Evolutionary conservation across 2,329 filamentous ascomycete genomes (phyloP), one percentile per base, ranked within the genome.

Genomic region (Fusarium sp.): DNA sequence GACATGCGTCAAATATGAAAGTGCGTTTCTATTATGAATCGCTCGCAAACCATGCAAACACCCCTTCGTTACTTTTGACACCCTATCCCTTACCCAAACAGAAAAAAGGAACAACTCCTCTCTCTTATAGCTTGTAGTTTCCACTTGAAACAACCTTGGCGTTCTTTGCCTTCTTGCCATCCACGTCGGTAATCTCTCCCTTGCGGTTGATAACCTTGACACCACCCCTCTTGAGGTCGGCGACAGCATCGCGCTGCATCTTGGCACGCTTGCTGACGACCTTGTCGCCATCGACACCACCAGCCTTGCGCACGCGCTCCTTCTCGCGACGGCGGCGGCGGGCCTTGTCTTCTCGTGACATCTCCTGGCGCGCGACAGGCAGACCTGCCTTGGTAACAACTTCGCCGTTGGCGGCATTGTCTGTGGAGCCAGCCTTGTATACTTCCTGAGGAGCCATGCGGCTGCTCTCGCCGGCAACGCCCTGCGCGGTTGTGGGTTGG

Each of bases 361-460:
- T 92, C 81, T 99, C 96, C 75, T 96, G 92, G 73, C 89, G 89
- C 10, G 92, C 90, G 45, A 97, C 81, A 2, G 93, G 92, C 74
- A 93, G 83, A 25, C 94, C 95, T 74, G 87, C 90, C 86, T 92
- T 94, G 59, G 89, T 86, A 34, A 94, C 87, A 40, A 97, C 84
- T 78, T 97, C 94, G 54, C 90, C 89, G 73, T 86, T 86, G 69
- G 85, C 87, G 47, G 83, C 83, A 16, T 82, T 89, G 66, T 90
- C 89, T 20, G 91, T 89, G 43, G 69, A 50, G 61, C 92, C 90
- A n/a, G 93, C 89, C 74, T 89, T 90, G 84, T 98, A 99, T 27
- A 99, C 86, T 80, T 99, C 96, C 78, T 98, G 96, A 4, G 96
- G 96, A 47, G 96, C 96, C 64, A 99, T 87, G 84, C 92, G 92